Percentiles rank a stretch among this genome's conserved stretches.
phyloP scores from a whole-genome alignment of 768 basidiomycete species.

The Hygrophoropsis aurantiaca region DNA sequence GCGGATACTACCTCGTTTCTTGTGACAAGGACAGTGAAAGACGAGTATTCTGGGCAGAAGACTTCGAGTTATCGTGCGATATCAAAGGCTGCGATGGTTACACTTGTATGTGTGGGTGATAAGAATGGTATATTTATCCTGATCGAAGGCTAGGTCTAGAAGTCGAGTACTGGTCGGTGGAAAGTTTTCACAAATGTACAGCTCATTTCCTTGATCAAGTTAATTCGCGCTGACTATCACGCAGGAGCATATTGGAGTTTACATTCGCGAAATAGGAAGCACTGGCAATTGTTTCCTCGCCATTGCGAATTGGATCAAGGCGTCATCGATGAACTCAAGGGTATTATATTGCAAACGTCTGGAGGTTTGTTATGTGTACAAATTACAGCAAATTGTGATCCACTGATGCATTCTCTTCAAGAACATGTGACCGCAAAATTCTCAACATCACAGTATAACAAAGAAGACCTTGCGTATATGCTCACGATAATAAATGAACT shows the following conservation, averaged over 20 bases:
- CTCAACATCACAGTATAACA: slow-evolving; percentile 29
- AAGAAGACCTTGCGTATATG: slow-evolving; percentile 22
- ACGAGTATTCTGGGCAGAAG: slow-evolving; percentile 29
- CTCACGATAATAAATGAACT: slow-evolving; percentile 27
- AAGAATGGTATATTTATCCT: background rate
- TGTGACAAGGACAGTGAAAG: slow-evolving; percentile 11
- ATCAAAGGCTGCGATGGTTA: slow-evolving; percentile 16
- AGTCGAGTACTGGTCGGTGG: slow-evolving; percentile 28
- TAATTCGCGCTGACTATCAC: background rate
- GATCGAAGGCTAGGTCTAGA: slow-evolving; percentile 19
- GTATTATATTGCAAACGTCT: slow-evolving; percentile 24
- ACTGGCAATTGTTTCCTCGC: slow-evolving; percentile 31
- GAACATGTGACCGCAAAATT: slow-evolving; percentile 31
- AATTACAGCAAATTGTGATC: background rate
- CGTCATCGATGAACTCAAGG: slow-evolving; percentile 17
- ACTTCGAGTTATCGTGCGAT: slow-evolving; percentile 18
- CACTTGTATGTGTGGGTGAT: slow-evolving; percentile 20
- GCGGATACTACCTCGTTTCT: slow-evolving; percentile 27
- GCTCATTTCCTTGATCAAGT: too few species aligned
- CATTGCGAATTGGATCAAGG: slow-evolving; percentile 17
- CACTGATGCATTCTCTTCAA: slow-evolving; percentile 5
- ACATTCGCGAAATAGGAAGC: too few species aligned
- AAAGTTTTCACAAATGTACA: too few species aligned
- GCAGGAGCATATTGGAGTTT: too few species aligned
- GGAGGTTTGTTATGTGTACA: slow-evolving; percentile 18